Evolutionary conservation across 441 rosid genomes (phyloP).

Genomic region (Dalechampia spathulata): DNA sequence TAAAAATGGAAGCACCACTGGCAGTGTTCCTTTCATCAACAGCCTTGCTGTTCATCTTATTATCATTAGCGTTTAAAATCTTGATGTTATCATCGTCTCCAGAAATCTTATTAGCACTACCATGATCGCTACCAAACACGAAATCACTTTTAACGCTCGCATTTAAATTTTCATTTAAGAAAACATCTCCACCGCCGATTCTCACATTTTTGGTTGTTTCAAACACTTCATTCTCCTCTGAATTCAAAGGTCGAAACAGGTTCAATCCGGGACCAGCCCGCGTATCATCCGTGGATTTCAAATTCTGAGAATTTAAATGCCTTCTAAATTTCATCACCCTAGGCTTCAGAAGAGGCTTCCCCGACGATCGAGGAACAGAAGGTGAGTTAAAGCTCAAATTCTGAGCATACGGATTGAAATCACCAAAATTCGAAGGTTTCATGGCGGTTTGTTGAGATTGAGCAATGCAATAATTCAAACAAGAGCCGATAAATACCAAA

Average conservation of each 20-base stretch:
- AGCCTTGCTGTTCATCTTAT: slow-evolving; percentile 3
- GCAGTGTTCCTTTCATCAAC: too few relatives aligned
- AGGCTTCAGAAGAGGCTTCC: slow-evolving; percentile 41
- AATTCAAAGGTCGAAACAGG: slow-evolving; percentile 29
- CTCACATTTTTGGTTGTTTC: slow-evolving; percentile 48
- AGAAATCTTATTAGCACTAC: slow-evolving; percentile 14
- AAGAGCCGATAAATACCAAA: slow-evolving; percentile 3
- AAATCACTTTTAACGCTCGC: slow-evolving; percentile 5
- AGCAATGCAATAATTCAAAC: not conserved
- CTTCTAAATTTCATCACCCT: slow-evolving; percentile 50
- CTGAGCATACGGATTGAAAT: slow-evolving; percentile 34
- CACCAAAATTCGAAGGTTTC: slow-evolving; percentile 42
- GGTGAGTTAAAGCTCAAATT: slow-evolving; percentile 32
- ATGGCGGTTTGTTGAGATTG: slow-evolving; percentile 29
- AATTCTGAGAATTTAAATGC: slow-evolving; percentile 36
- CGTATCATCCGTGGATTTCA: slow-evolving; percentile 26
- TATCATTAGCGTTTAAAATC: slow-evolving; percentile 46
- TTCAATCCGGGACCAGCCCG: slow-evolving; percentile 38
- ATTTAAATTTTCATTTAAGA: slow-evolving; percentile 5
- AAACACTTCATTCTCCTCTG: slow-evolving; percentile 21
- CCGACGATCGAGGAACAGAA: slow-evolving; percentile 22
- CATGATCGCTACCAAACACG: slow-evolving; percentile 16
- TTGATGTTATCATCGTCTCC: slow-evolving; percentile 29
- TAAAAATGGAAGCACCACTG: too few relatives aligned
- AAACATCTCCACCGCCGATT: slow-evolving; percentile 26